Base-by-base conservation (phyloP, 306 rosid species). In the Fagus sylvatica region DNA sequence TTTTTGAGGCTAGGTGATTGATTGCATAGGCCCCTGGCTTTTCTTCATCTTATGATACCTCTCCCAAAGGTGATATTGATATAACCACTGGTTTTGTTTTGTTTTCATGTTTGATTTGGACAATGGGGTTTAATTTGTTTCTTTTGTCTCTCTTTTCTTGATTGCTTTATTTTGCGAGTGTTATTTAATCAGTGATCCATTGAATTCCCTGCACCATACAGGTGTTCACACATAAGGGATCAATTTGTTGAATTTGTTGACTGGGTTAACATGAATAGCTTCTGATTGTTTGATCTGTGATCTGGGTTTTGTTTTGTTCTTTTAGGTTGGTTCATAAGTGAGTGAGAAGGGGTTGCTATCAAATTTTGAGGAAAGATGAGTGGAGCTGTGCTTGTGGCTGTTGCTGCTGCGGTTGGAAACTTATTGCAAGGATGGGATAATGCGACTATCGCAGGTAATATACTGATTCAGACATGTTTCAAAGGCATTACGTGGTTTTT, bases 371-470 rank as follows among this genome's bases (percentile, higher is more conserved):
- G 57, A 77, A 83, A 85, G 3, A 95, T 89, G 96, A 82, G 91
- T 81, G 93, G 91, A 69, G 95, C 93, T 70, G 97, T 93, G 76
- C 76, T 93, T 67, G 88, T 95, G 57, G 98, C 99, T 16, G 62
- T 88, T 78, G 97, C 93, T 73, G 97, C 99, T 32, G 94, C 99
- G n/a, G 78, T 95, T 71, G 99, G 99, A 60, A 95, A 91, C 77
- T 81, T 93, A 16, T 85, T 95, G 28, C 80, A 89, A 56, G 99
- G 99, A 79, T 93, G 99, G 99, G 99, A 95, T 81, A 95, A 90
- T 88, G 94, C 99, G 16, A 91, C 99, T 19, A 88, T 95, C 33
- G 98, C 98, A 74, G 97, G 98, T 93, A 74, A 9, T 71, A n/a
- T 19, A 4, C 4, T 34, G 7, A 43, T 36, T 43, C 12, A 56